A percentile compares a stretch with the other conserved stretches of the same genome.
These are phyloP conservation scores for Jamesozyma gamospora DNA, from an alignment of 805 yeast species.

Conservation along the genomic window DNA sequence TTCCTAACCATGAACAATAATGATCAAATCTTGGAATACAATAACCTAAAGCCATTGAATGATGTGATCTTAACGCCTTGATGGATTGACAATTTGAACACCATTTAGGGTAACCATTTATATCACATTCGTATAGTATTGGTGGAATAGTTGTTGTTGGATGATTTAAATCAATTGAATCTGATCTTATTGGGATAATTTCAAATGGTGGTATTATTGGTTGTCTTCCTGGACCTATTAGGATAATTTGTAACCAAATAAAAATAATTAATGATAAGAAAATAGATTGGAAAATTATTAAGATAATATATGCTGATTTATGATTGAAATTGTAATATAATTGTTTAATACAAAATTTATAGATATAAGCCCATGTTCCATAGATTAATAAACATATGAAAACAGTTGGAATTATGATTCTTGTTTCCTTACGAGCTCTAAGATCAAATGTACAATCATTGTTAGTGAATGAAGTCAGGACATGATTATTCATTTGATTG, in stretches of 20 bases:
- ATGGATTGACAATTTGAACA: slow-evolving; percentile 58
- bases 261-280: slow-evolving; percentile 8
- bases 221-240: slow-evolving; percentile 22
- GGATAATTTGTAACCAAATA: slow-evolving; percentile 16
- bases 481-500: no score
- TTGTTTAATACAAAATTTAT: slow-evolving; percentile 34
- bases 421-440: not conserved
- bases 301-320: slow-evolving; percentile 16
- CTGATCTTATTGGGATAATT: slow-evolving; percentile 5
- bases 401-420: slow-evolving; percentile 1
- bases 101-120: slow-evolving; percentile 66
- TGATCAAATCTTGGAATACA: slow-evolving; percentile 80
- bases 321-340: slow-evolving; percentile 9
- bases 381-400: slow-evolving; percentile 25
- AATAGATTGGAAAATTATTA: slow-evolving; percentile 11
- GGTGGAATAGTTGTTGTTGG: slow-evolving; percentile 37
- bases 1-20: slow-evolving; percentile 70
- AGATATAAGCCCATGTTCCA: slow-evolving; percentile 35
- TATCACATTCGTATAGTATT: slow-evolving; percentile 53
- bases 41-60: slow-evolving; percentile 42
- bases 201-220: slow-evolving; percentile 19
- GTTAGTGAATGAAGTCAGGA: no score
- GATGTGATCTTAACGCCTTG: slow-evolving; percentile 62
- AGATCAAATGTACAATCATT: slow-evolving; percentile 1
- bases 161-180: slow-evolving; percentile 1